Evolutionary conservation across 1,139 yeast species (phyloP).

Genomic region (Debaryomyces singareniensis): DNA sequence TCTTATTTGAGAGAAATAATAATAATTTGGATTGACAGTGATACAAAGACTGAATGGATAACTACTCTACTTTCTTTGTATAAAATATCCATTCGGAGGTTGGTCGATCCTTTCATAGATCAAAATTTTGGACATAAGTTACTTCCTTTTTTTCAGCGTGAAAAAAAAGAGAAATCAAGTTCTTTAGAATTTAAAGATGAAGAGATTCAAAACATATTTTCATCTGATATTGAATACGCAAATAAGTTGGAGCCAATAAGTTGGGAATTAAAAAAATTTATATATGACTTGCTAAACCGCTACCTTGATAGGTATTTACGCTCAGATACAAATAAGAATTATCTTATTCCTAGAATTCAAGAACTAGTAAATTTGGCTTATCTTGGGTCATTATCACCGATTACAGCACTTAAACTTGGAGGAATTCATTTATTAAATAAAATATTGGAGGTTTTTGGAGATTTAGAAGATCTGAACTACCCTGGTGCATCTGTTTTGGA

Average conservation of each 20-base stretch:
- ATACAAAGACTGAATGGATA: conserved; percentile 35
- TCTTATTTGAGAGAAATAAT: conserved; percentile 27
- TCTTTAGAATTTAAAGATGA: conserved; percentile 37
- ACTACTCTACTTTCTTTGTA: conserved; percentile 32
- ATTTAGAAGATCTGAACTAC: conserved; percentile 66
- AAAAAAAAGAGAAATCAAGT: conserved; percentile 30
- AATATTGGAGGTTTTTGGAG: conserved; percentile 42
- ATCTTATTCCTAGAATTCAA: conserved; percentile 48
- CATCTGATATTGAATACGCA: conserved; percentile 17
- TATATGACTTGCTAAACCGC: conserved; percentile 52
- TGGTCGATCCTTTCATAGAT: conserved; percentile 35
- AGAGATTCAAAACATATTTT: conserved; percentile 40
- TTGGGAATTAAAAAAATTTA: conserved; percentile 63
- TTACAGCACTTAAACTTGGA: conserved; percentile 51
- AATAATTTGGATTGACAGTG: conserved; percentile 35
- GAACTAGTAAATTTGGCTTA: conserved; percentile 80
- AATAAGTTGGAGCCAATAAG: conserved; percentile 56
- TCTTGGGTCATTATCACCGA: conserved; percentile 72
- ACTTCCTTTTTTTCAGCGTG: conserved; percentile 39
- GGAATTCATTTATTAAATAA: conserved; percentile 60
- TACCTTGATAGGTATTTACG: conserved; percentile 39
- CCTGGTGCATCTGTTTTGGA: conserved; percentile 70
- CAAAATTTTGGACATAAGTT: conserved; percentile 35
- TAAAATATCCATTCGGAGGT: conserved; percentile 30
- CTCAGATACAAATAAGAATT: conserved; percentile 32